These are phyloP conservation scores for Purpureocillium lavendulum DNA, from an alignment of 2,329 filamentous ascomycete genomes.

Conservation along the genomic window DNA sequence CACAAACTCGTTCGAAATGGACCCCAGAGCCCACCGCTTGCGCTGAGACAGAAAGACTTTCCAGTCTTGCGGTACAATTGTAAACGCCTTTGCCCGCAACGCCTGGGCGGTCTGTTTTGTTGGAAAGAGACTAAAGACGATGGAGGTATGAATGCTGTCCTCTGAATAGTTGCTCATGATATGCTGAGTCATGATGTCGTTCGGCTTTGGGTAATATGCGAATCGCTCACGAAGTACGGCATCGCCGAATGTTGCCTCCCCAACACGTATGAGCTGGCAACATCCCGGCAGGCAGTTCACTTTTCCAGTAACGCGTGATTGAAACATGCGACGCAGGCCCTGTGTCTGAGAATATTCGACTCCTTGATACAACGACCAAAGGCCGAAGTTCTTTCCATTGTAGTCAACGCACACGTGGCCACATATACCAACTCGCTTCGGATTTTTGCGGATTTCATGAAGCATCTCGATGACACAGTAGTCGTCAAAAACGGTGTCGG, in stretches of 20 bases:
- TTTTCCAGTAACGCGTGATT: constrained; percentile 39
- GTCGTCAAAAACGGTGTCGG: constrained; percentile 37
- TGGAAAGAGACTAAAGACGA: constrained; percentile 37
- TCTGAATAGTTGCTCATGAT: constrained; percentile 41
- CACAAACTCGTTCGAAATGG: constrained; percentile 39
- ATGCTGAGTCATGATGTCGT: constrained; percentile 37
- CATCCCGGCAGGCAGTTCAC: constrained; percentile 40
- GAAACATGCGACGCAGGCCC: constrained; percentile 37
- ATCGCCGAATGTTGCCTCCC: constrained; percentile 39
- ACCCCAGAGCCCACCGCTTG: constrained; percentile 39
- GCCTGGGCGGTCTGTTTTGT: constrained; percentile 36
- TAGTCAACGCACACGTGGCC: constrained; percentile 41
- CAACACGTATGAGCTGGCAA: constrained; percentile 40
- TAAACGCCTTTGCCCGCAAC: constrained; percentile 36
- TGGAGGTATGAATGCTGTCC: constrained; percentile 39
- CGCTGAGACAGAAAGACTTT: constrained; percentile 40
- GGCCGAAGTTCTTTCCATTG: constrained; percentile 28
- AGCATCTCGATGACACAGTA: constrained; percentile 36
- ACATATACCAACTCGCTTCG: constrained; percentile 36
- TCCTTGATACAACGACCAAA: constrained; percentile 38
- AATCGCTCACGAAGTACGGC: constrained; percentile 35
- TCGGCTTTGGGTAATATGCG: constrained; percentile 39
- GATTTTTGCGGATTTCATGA: constrained; percentile 30
- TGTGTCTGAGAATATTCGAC: constrained; percentile 40
- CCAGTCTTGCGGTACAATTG: constrained; percentile 34